Evolutionary conservation across 148 eudicot species (phyloP), one percentile per base, ranked within the genome.

Genomic region (Vaccinium macrocarpon): DNA sequence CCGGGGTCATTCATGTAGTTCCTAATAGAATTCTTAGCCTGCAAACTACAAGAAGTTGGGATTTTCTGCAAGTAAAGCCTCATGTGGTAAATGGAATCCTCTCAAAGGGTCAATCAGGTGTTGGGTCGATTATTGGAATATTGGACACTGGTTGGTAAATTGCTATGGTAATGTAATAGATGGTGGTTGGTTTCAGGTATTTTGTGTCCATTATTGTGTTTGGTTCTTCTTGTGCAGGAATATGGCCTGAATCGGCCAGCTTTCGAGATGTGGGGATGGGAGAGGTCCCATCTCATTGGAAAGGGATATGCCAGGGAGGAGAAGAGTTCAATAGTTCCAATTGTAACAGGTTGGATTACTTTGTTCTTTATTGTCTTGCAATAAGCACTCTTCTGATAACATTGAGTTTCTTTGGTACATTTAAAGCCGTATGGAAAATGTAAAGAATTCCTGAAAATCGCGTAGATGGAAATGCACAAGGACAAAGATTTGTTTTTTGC

Each of bases 11-110:
- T 85, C 87, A 75, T 27, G 91, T 91, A 15, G 56, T 91, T 82
- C 90, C 87, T 75, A 81, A 91, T 68, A 80, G 77, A 52, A 84
- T 91, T 75, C 84, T 86, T 29, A 66, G 49, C 19, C 81, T 87
- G 56, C 93, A 89, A 38, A 91, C 93, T 19, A 89, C 93, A n/a
- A 87, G 93, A 84, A 91, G 93, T 75, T 91, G 93, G 90, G 90
- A 88, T 86, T 91, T 89, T 83, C 87, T 91, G 78, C 75, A 86
- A 62, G 86, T 91, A 55, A 88, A 86, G 38, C 85, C 88, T 71
- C 78, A 81, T 18, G 18, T 80, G 38, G 74, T n/a, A 12, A 84
- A 85, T 62, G 93, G 93, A 59, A 88, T 88, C 76, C 87, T 88
- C 51, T 61, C 87, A 72, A 81, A 73, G 79, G 86, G 88, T 70